Conservation (phyloP, 2,329 filamentous ascomycete species). For the Leptographium flavum region DNA sequence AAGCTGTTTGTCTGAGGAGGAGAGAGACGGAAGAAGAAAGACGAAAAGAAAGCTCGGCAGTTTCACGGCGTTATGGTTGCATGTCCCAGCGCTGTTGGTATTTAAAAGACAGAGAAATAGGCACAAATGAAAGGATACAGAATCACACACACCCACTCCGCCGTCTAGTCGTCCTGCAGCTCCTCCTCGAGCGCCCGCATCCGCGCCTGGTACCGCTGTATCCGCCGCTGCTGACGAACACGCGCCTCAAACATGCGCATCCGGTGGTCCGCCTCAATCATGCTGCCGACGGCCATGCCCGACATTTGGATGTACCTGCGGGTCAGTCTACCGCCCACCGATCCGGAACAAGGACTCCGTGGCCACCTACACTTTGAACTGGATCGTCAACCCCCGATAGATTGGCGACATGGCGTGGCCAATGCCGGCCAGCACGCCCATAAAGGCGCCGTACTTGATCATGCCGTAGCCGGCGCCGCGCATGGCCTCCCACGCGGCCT, state of each 20-base stretch:
- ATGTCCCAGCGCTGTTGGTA: not conserved
- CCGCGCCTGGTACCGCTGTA: slow-evolving; percentile 45
- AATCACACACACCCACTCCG: not conserved
- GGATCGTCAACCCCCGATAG: slow-evolving; percentile 57
- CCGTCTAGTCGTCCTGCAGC: not conserved
- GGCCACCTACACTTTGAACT: slow-evolving; percentile 60
- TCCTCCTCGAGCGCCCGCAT: slow-evolving; percentile 9
- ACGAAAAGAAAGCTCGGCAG: slow-evolving; percentile 20
- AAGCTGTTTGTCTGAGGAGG: slow-evolving; percentile 45
- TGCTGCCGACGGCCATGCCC: slow-evolving; percentile 67
- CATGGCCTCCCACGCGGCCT: slow-evolving; percentile 57
- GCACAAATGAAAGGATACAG: not conserved
- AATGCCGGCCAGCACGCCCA: slow-evolving; percentile 44
- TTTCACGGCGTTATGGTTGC: too few relatives aligned
- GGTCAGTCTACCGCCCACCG: too few relatives aligned
- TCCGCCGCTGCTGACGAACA: slow-evolving; percentile 49
- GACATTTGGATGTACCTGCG: slow-evolving; percentile 68
- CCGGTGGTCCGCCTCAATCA: slow-evolving; percentile 59
- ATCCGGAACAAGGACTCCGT: too few relatives aligned
- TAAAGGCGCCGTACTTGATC: slow-evolving; percentile 57
- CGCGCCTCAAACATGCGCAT: slow-evolving; percentile 53
- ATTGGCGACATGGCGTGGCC: slow-evolving; percentile 54
- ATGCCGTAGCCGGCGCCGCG: slow-evolving; percentile 54
- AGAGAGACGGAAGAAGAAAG: slow-evolving; percentile 9
- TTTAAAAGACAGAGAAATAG: not conserved